Evolutionary conservation across 176 grass and related monocot species (phyloP).

Genomic region (Aegilops speltoides): DNA sequence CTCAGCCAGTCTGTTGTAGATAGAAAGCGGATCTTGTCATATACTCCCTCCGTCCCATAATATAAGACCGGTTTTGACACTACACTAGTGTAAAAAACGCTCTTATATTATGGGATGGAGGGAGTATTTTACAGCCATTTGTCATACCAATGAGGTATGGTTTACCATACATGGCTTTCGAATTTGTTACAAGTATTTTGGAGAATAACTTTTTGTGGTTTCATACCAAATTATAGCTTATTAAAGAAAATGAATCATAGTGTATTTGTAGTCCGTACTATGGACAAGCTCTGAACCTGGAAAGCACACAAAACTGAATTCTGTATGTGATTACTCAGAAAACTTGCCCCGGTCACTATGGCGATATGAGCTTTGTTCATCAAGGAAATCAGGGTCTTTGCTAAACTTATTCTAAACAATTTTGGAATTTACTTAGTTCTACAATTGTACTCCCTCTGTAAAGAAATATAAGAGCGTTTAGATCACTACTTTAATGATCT

Average conservation of each 20-base stretch:
- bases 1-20: background rate
- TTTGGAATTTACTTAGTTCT: background rate
- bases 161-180: background rate
- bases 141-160: background rate
- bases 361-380: background rate
- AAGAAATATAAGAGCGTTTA: too few species aligned
- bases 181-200: constrained; percentile 10
- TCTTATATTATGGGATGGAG: too few species aligned
- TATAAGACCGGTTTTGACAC: too few species aligned
- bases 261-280: background rate
- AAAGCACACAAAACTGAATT: background rate
- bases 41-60: too few species aligned
- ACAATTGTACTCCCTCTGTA: background rate
- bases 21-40: background rate
- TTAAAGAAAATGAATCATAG: background rate
- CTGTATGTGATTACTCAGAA: background rate
- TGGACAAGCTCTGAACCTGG: background rate
- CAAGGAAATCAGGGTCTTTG: background rate
- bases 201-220: background rate
- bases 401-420: background rate
- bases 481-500: too few species aligned
- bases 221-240: background rate
- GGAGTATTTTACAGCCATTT: background rate
- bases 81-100: too few species aligned
- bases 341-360: background rate